phyloP scores from a whole-genome alignment of 1,284 basidiomycete genomes.

The Trichosporon sp. region DNA sequence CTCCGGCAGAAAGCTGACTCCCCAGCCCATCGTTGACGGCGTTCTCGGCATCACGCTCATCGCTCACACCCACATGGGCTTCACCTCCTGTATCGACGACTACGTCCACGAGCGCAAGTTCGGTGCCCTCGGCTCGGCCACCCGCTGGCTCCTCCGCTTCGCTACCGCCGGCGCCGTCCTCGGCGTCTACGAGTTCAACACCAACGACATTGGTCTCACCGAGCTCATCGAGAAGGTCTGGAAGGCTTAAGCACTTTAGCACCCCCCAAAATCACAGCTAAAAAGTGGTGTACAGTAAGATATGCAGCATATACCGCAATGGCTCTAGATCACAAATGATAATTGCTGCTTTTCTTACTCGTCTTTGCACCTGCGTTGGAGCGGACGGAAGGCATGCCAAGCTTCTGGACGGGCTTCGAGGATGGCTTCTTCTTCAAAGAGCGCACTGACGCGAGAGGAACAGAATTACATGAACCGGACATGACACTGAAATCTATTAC shows the following conservation, averaged over 20 bases:
- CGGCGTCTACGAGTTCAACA: conserved; percentile 96
- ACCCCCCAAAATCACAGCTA: not conserved
- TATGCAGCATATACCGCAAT: conserved; percentile 15
- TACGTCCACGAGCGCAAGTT: conserved; percentile 94
- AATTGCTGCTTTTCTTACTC: not conserved
- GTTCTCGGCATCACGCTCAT: conserved; percentile 78
- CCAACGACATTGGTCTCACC: conserved; percentile 83
- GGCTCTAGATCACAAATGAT: not conserved
- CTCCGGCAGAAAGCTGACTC: not conserved
- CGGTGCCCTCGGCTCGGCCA: conserved; percentile 64
- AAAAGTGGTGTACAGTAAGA: conserved; percentile 22
- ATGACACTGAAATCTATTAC: not conserved
- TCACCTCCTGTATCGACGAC: conserved; percentile 68
- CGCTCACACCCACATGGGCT: conserved; percentile 89
- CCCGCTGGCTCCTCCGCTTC: conserved; percentile 69
- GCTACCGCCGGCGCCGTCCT: conserved; percentile 78
- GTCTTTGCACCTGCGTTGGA: not conserved
- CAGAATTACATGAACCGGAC: not conserved
- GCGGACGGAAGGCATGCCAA: too few species aligned
- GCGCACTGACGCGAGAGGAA: not conserved
- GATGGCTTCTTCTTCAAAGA: too few species aligned
- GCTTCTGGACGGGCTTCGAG: too few species aligned
- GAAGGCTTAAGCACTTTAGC: conserved; percentile 52
- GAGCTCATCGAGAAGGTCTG: conserved; percentile 64
- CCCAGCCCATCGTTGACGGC: conserved; percentile 74